Base-by-base conservation (phyloP, 2,329 filamentous ascomycete genomes). In the Alternaria triticina region DNA sequence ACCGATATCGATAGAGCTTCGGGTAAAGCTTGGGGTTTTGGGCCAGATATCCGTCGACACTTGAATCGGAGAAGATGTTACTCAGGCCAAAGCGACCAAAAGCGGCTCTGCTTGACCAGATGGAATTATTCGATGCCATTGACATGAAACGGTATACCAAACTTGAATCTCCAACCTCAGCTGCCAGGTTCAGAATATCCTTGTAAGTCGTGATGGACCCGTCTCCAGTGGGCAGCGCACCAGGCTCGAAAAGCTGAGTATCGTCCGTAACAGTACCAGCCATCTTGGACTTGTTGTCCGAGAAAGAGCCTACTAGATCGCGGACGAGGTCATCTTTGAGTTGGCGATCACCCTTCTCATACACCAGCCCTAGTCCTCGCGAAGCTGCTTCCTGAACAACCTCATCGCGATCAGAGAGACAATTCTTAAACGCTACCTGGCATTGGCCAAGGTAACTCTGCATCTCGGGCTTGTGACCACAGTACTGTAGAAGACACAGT, bases 81-180 rank as follows among this genome's bases (percentile, higher is more conserved):
- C 94, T 96, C 54, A 99, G 86, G 0, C 96, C 96, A 70, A 98
- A 97, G 11, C 94, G 88, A 3, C 96, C 96, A 80, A 99, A 98
- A 0, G 96, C 96, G 1, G 96, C 96, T 54, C 96, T 89, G n/a
- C 94, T 97, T 2, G 94, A 95, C 96, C 96, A 99, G 15, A 97
- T 96, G 1, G 94, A 94, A 51, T 97, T 96, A 74, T 97, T 97
- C 2, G 94, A 93, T 3, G 96, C 96, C 70, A 99, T 86, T 0
- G 94, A 95, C 96, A 99, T 99, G 82, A 99, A 98, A 65, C 94
- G 93, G 83, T 99, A 99, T 1, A 98, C 92, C n/a, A 99, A 84
- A 70, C 92, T 94, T 62, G 96, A 95, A 74, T 99, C 95, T 11
- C 96, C 96, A 33, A 97, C 94, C 81, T 99, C 96, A 46, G 95